Base-by-base conservation (phyloP, 495 filamentous ascomycete genomes). In the Xylaria acuta region DNA sequence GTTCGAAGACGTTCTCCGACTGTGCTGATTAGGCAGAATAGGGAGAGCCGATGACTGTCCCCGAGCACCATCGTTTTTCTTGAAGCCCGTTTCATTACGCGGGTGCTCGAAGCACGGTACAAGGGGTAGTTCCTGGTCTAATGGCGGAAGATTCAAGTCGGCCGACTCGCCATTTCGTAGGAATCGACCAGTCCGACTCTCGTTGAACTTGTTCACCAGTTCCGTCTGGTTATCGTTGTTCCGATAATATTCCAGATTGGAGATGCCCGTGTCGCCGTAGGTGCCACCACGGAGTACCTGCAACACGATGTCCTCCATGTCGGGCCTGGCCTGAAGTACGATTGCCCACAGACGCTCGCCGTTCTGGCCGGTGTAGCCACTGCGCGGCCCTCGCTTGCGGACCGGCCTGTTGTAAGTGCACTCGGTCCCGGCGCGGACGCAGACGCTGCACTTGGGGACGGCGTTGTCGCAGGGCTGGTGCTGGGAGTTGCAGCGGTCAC, bases 381-480 rank as follows among this genome's bases (percentile, higher is more conserved):
- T 79, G n/a, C 77, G 75, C 54, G 77, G 77, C 12, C 77, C 77
- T 51, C 77, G 72, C 36, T 79, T 79, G 2, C 77, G 77, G 47
- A 79, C 74, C 16, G 77, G 77, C 51, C 77, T 63, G 63, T 79
- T 78, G 43, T 79, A 79, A 3, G 77, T 79, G 58, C 77, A 79
- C 3, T 79, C 77, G 25, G 77, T 78, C 34, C 77, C 77, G 16
- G 76, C 77, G 25, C 77, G 77, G 12, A 79, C 74, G 27, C 77
- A 79, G 4, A 79, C 77, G 58, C 77, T 79, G 54, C 77, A 79
- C 72, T 79, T 79, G 14, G 77, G 77, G 22, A 27, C 25, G 47
- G 77, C 77, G 67, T 79, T 79, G 27, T 79, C 77, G 76, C 77
- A 79, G 14, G 77, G 77, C 67, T 79, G 77, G 64, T 79, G 77